phyloP scores from a whole-genome alignment of 2,329 filamentous ascomycete genomes.

The Aspergillus caelatus region DNA sequence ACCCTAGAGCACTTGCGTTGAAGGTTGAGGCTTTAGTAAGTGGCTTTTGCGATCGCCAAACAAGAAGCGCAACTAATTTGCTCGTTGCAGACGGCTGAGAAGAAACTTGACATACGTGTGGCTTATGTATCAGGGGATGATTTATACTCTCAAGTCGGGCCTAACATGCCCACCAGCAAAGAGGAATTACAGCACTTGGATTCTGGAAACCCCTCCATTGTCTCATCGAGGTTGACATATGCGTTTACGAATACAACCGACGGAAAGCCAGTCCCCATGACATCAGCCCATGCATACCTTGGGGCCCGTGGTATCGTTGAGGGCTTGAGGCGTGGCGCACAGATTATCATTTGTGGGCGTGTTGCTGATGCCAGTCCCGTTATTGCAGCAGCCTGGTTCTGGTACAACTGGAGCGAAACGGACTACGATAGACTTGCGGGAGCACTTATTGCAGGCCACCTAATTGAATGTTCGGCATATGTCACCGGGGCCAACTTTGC shows the following conservation, averaged over 20 bases:
- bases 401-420: conserved; percentile 55
- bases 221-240: conserved; percentile 38
- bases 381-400: conserved; percentile 60
- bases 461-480: conserved; percentile 60
- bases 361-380: conserved; percentile 56
- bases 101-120: conserved; percentile 42
- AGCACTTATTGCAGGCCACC: conserved; percentile 54
- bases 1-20: conserved; percentile 56
- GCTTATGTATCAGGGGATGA: conserved; percentile 53
- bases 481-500: conserved; percentile 60
- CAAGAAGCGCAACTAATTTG: background rate
- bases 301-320: conserved; percentile 54
- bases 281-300: conserved; percentile 51
- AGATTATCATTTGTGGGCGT: conserved; percentile 55
- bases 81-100: conserved; percentile 35
- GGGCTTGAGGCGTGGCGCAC: conserved; percentile 47
- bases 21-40: conserved; percentile 45
- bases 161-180: conserved; percentile 34
- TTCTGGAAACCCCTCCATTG: conserved; percentile 40
- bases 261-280: conserved; percentile 49
- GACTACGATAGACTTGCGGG: conserved; percentile 56
- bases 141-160: conserved; percentile 38
- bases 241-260: conserved; percentile 41
- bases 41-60: conserved; percentile 6
- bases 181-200: conserved; percentile 47